phyloP scores from a whole-genome alignment of 2,329 filamentous ascomycete species.

The Gaeumannomyces tritici region DNA sequence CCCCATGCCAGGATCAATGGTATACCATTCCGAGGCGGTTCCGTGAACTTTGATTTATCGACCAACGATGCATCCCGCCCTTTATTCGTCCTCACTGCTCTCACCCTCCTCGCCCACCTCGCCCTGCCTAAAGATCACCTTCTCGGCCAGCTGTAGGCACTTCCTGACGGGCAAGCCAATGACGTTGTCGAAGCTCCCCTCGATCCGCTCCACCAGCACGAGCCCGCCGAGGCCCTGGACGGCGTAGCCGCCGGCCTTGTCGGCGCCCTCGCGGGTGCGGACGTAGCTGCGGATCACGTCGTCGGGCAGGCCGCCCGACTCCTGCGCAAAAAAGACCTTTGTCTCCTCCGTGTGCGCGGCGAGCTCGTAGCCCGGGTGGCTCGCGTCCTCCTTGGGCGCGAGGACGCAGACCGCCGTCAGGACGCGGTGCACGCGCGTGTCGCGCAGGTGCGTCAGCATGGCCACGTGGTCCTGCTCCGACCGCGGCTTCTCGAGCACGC shows the following conservation, averaged over 20 bases:
- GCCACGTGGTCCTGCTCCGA: conserved; percentile 70
- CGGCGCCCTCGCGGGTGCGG: conserved; percentile 78
- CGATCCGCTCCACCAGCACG: conserved; percentile 78
- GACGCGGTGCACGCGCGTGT: conserved; percentile 69
- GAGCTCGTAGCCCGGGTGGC: conserved; percentile 77
- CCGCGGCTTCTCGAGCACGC: conserved; percentile 84
- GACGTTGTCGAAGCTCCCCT: conserved; percentile 89
- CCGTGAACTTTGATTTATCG: neutral
- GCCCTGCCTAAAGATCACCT: conserved; percentile 68
- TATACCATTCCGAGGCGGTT: neutral
- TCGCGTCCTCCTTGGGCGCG: conserved; percentile 68
- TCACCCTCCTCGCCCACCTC: conserved; percentile 46
- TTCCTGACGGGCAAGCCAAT: conserved; percentile 77
- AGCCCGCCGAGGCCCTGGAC: conserved; percentile 83
- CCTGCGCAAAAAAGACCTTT: conserved; percentile 72
- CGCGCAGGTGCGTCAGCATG: conserved; percentile 76
- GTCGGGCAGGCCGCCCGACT: conserved; percentile 51
- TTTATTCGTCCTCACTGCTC: conserved; percentile 29
- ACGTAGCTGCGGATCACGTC: conserved; percentile 75
- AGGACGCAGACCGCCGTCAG: conserved; percentile 81
- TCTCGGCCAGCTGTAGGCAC: conserved; percentile 75
- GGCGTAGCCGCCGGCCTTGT: conserved; percentile 95
- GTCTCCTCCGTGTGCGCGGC: conserved; percentile 84
- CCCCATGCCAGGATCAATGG: neutral
- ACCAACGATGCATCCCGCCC: neutral